These are phyloP conservation scores for Neofusicoccum cordaticola DNA, from an alignment of 2,329 filamentous ascomycete species.

Conservation along the genomic window DNA sequence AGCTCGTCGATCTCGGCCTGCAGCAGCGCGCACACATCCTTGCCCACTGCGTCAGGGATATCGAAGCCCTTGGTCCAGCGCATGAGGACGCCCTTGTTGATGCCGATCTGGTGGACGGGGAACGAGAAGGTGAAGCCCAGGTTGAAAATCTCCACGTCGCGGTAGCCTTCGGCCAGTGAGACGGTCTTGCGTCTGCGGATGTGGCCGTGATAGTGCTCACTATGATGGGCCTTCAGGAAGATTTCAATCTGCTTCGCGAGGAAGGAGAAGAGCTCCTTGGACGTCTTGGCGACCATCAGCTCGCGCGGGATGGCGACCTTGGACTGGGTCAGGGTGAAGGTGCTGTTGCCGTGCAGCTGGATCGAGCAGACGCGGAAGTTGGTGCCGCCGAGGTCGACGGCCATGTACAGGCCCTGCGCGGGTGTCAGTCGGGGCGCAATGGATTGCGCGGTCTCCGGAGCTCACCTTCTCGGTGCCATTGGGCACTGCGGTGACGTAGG, in stretches of 20 bases:
- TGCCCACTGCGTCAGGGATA: conserved; percentile 87
- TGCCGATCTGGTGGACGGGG: conserved; percentile 87
- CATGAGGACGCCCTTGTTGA: conserved; percentile 92
- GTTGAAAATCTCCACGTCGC: conserved; percentile 78
- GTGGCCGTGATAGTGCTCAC: conserved; percentile 77
- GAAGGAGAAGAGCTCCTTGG: conserved; percentile 86
- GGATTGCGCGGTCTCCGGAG: conserved; percentile 22
- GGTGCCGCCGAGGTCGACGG: conserved; percentile 95
- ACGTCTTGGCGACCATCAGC: conserved; percentile 84
- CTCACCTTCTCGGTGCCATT: conserved; percentile 93
- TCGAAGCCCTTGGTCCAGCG: conserved; percentile 99
- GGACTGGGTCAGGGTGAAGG: conserved; percentile 87
- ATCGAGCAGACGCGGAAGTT: conserved; percentile 98
- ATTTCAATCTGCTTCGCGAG: conserved; percentile 86
- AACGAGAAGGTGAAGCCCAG: conserved; percentile 99
- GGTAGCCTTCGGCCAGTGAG: conserved; percentile 58
- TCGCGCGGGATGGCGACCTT: conserved; percentile 88
- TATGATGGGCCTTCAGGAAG: conserved; percentile 84
- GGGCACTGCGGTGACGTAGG: conserved; percentile 91
- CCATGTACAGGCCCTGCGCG: conserved; percentile 81
- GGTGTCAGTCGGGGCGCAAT: neutral
- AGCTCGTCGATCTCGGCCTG: conserved; percentile 87
- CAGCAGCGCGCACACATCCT: conserved; percentile 89
- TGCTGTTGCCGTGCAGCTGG: conserved; percentile 87
- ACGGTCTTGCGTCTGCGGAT: conserved; percentile 61